Conservation (phyloP, 768 basidiomycete genomes). For the Boletus rubescentipes region DNA sequence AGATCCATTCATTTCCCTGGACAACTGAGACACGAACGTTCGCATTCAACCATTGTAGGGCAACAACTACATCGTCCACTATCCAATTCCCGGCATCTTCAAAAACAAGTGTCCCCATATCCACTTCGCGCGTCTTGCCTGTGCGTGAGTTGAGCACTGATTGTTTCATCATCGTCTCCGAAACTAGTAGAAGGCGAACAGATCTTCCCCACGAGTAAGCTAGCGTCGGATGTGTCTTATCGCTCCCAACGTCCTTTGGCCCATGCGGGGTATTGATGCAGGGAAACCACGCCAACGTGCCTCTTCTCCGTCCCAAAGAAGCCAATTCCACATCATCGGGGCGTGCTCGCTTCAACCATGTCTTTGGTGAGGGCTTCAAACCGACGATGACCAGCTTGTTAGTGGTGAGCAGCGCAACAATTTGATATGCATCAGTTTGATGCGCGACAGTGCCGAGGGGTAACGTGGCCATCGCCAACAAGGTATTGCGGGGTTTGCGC, state of each 20-base stretch:
- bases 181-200: slow-evolving; percentile 64
- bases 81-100: slow-evolving; percentile 60
- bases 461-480: slow-evolving; percentile 78
- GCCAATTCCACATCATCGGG: slow-evolving; percentile 43
- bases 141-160: slow-evolving; percentile 50
- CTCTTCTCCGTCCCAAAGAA: slow-evolving; percentile 51
- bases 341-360: slow-evolving; percentile 81
- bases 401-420: slow-evolving; percentile 85
- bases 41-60: slow-evolving; percentile 84
- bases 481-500: slow-evolving; percentile 56
- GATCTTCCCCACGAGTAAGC: slow-evolving; percentile 83
- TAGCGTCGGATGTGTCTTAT: slow-evolving; percentile 57
- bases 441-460: slow-evolving; percentile 76
- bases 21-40: slow-evolving; percentile 62
- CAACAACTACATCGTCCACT: slow-evolving; percentile 61
- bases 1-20: not conserved
- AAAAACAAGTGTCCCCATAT: slow-evolving; percentile 65
- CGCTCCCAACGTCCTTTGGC: slow-evolving; percentile 14
- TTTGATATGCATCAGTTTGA: slow-evolving; percentile 72
- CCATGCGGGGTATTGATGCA: slow-evolving; percentile 41
- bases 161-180: slow-evolving; percentile 56
- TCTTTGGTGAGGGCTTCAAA: slow-evolving; percentile 86
- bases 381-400: slow-evolving; percentile 92
- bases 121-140: slow-evolving; percentile 57
- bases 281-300: slow-evolving; percentile 82